Conservation (phyloP, 2,329 filamentous ascomycete species). For the Acrodontium crateriforme region DNA sequence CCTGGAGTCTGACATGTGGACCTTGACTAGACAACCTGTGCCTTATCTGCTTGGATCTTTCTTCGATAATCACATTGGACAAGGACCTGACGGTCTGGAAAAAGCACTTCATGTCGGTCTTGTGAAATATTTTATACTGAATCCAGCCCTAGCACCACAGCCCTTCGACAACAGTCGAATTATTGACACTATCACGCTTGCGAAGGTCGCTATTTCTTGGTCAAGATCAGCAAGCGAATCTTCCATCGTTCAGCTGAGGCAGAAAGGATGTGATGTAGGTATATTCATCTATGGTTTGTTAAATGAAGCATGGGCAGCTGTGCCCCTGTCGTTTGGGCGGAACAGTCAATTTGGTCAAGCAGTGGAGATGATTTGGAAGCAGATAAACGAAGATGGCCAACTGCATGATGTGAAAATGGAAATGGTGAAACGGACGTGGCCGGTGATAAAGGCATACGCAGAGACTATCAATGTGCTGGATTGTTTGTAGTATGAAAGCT, state of each 20-base stretch:
- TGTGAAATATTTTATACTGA: constrained; percentile 37
- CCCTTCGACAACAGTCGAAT: constrained; percentile 41
- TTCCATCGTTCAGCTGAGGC: background rate
- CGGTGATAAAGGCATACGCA: constrained; percentile 18
- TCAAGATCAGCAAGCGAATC: background rate
- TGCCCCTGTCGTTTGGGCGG: constrained; percentile 2
- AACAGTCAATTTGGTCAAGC: constrained; percentile 1
- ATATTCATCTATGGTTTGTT: constrained; percentile 3
- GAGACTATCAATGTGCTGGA: constrained; percentile 21
- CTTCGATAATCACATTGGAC: constrained; percentile 34
- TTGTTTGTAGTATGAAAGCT: no score
- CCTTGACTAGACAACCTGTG: constrained; percentile 41
- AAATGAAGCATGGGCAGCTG: constrained; percentile 1
- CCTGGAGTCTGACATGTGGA: constrained; percentile 26
- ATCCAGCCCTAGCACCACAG: constrained; percentile 37
- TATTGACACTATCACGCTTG: constrained; percentile 28
- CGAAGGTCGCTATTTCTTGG: constrained; percentile 3
- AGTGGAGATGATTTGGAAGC: constrained; percentile 1
- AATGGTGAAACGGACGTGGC: constrained; percentile 49
- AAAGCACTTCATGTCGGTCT: constrained; percentile 40
- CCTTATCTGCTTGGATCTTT: constrained; percentile 40
- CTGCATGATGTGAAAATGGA: constrained; percentile 34
- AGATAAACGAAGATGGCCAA: constrained; percentile 1
- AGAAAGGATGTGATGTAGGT: constrained; percentile 3
- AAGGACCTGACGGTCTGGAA: constrained; percentile 27